A percentile compares a stretch with the other conserved stretches of the same genome.
phyloP scores from a whole-genome alignment of 2,329 filamentous ascomycete species.

The Pleurostoma richardsiae region DNA sequence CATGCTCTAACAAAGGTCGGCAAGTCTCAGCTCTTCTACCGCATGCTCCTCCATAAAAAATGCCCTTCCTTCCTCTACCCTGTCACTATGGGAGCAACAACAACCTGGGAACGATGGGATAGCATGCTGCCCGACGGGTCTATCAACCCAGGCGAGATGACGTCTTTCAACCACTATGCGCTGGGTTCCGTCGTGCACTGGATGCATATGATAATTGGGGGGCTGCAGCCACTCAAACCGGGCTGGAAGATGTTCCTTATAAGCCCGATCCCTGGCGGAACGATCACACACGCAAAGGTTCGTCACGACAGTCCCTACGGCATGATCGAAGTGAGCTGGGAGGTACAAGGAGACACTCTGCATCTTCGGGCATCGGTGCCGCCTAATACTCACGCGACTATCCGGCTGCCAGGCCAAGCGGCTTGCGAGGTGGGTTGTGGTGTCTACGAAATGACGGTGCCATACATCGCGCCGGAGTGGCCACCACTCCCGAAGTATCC shows the following conservation, averaged over 20 bases:
- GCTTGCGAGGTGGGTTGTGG: no score
- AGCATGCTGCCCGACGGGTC: slow-evolving; percentile 27
- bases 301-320: slow-evolving; percentile 8
- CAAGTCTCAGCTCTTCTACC: slow-evolving; percentile 30
- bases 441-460: no score
- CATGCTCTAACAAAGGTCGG: slow-evolving; percentile 14
- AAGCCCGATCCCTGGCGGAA: slow-evolving; percentile 20
- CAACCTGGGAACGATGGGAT: slow-evolving; percentile 37
- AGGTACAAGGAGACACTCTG: not conserved
- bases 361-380: no score
- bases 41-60: slow-evolving; percentile 39
- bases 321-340: slow-evolving; percentile 3
- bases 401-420: no score
- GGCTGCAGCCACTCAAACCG: slow-evolving; percentile 17
- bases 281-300: slow-evolving; percentile 10
- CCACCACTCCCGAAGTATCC: no score
- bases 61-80: slow-evolving; percentile 32
- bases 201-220: slow-evolving; percentile 27
- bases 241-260: slow-evolving; percentile 23
- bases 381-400: no score
- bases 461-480: no score
- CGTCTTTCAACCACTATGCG: slow-evolving; percentile 35
- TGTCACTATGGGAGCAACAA: slow-evolving; percentile 31
- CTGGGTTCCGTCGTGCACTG: slow-evolving; percentile 31
- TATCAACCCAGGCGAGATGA: slow-evolving; percentile 32